Conservation (phyloP, 345 rosid genomes). For the Salix viminalis region DNA sequence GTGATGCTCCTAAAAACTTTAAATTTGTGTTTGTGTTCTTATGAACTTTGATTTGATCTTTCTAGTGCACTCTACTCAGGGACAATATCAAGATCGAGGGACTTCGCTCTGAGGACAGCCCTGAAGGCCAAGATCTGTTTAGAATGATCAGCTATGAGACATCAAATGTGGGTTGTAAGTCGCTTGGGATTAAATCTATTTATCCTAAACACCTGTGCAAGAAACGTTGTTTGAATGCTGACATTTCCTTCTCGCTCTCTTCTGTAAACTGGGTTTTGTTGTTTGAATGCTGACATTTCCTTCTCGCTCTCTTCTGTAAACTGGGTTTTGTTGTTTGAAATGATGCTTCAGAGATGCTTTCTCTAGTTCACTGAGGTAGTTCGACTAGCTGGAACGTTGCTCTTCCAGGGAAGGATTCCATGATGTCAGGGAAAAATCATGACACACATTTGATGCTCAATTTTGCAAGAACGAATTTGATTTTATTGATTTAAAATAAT, state of each 20-base stretch:
- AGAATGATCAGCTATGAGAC: constrained; percentile 20
- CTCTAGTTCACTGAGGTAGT: too few species aligned
- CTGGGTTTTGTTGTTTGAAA: constrained; percentile 54
- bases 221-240: constrained; percentile 23
- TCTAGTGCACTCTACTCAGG: constrained; percentile 93
- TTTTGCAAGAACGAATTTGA: too few species aligned
- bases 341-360: constrained; percentile 34
- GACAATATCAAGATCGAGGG: constrained; percentile 53
- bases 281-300: constrained; percentile 34
- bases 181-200: constrained; percentile 14
- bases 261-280: constrained; percentile 54
- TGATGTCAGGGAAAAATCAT: too few species aligned
- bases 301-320: constrained; percentile 37
- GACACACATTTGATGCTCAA: too few species aligned
- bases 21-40: constrained; percentile 35
- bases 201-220: constrained; percentile 26
- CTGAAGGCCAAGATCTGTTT: constrained; percentile 23
- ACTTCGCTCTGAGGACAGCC: constrained; percentile 22
- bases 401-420: too few species aligned
- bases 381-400: too few species aligned
- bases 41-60: constrained; percentile 89
- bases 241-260: constrained; percentile 27
- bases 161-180: constrained; percentile 11
- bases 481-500: too few species aligned
- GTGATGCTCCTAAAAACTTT: background rate